phyloP scores from a whole-genome alignment of 163 green algal genomes.

The Volvox carteri region DNA sequence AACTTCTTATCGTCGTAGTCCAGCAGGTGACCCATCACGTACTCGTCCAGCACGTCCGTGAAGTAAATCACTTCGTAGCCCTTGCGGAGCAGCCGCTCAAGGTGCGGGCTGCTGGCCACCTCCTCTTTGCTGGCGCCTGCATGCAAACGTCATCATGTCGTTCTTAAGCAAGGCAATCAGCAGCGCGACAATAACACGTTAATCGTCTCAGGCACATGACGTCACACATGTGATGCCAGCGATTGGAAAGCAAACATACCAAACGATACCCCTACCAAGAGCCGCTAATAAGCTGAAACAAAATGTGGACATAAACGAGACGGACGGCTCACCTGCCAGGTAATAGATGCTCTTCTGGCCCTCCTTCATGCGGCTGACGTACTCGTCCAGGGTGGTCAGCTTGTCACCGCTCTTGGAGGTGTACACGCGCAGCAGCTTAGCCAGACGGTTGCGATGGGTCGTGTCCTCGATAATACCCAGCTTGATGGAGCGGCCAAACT shows the following conservation, averaged over 20 bases:
- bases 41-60: conserved; percentile 98
- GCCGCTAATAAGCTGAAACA: too few species aligned
- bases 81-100: conserved; percentile 92
- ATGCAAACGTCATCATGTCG: too few species aligned
- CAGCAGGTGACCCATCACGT: conserved; percentile 90
- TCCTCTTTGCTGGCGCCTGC: conserved; percentile 82
- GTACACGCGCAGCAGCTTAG: conserved; percentile 91
- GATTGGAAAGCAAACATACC: too few species aligned
- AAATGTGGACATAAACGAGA: neutral
- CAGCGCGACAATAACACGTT: too few species aligned
- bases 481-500: conserved; percentile 95
- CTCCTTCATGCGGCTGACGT: conserved; percentile 91
- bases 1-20: conserved; percentile 98
- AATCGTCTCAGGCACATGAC: too few species aligned
- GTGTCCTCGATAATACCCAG: conserved; percentile 98
- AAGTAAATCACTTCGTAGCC: conserved; percentile 91
- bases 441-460: conserved; percentile 84
- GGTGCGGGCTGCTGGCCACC: conserved; percentile 87
- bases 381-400: conserved; percentile 90
- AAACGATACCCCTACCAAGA: too few species aligned
- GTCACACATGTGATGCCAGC: too few species aligned
- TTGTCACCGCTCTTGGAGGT: conserved; percentile 85
- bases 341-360: conserved; percentile 99
- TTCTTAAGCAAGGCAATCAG: too few species aligned
- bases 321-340: conserved; percentile 69